Conservation (phyloP, 768 basidiomycete genomes). For the Lactarius trivialis region DNA sequence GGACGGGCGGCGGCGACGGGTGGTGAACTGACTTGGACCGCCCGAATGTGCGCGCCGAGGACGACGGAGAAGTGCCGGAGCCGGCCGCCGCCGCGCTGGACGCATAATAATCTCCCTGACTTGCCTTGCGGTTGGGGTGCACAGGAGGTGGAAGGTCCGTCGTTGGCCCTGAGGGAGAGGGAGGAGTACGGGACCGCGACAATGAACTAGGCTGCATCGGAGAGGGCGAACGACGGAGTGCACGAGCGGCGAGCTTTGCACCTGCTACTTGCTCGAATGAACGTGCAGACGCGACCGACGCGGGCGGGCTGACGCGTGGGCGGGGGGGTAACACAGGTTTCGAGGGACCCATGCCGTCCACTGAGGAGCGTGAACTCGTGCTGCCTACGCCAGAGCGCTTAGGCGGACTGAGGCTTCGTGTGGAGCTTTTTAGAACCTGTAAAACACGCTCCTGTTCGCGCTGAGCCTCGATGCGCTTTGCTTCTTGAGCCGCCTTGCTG, state of each 20-base stretch:
- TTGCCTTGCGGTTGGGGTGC: conserved; percentile 48
- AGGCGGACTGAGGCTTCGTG: conserved; percentile 19
- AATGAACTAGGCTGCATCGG: conserved; percentile 3
- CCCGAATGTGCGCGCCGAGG: conserved; percentile 37
- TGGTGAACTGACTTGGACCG: conserved; percentile 54
- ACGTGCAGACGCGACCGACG: conserved; percentile 30
- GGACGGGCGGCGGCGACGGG: conserved; percentile 33
- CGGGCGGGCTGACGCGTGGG: conserved; percentile 30
- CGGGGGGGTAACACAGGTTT: conserved; percentile 35
- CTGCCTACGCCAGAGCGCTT: conserved; percentile 13
- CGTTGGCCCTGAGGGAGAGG: conserved; percentile 31
- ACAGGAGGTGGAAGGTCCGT: conserved; percentile 38
- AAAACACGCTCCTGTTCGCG: conserved; percentile 65
- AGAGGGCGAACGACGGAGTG: conserved; percentile 7
- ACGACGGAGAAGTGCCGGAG: conserved; percentile 18
- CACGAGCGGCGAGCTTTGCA: conserved; percentile 27
- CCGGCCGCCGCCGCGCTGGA: conserved; percentile 8
- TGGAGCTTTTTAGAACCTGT: conserved; percentile 63
- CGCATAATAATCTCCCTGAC: conserved; percentile 15
- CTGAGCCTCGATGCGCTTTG: conserved; percentile 62
- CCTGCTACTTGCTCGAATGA: conserved; percentile 41
- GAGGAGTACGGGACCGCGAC: conserved; percentile 2
- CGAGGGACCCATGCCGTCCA: conserved; percentile 25
- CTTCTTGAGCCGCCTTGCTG: conserved; percentile 59
- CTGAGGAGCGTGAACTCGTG: conserved; percentile 14